Evolutionary conservation across 495 filamentous ascomycete species (phyloP).

Genomic region (Xanthoparmelia taractica): DNA sequence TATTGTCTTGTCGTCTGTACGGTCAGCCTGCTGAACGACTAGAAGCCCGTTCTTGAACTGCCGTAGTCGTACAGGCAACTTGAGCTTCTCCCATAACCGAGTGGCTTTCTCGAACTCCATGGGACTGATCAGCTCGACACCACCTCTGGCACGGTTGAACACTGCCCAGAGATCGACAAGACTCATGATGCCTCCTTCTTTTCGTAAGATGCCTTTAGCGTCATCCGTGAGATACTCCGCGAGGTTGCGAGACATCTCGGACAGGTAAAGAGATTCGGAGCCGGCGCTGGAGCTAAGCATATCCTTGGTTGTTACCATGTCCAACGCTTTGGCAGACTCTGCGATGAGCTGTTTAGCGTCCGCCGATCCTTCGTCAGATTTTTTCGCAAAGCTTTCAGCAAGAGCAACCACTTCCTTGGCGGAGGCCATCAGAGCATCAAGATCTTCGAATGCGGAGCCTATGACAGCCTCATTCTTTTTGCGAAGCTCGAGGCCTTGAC

Average conservation of each 20-base stretch:
- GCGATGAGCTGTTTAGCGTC: constrained; percentile 69
- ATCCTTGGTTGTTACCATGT: constrained; percentile 88
- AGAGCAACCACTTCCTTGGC: constrained; percentile 93
- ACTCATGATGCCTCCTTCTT: constrained; percentile 87
- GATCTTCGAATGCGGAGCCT: constrained; percentile 89
- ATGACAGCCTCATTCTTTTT: constrained; percentile 91
- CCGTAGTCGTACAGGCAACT: constrained; percentile 75
- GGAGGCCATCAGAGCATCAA: constrained; percentile 93
- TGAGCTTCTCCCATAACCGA: constrained; percentile 77
- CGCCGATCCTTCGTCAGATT: constrained; percentile 48
- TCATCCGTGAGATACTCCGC: constrained; percentile 95
- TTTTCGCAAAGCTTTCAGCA: constrained; percentile 75
- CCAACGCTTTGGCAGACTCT: constrained; percentile 75
- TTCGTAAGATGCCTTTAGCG: constrained; percentile 65
- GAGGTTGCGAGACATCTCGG: constrained; percentile 77
- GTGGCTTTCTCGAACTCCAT: constrained; percentile 87
- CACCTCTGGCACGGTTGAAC: constrained; percentile 91
- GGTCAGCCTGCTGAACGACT: constrained; percentile 81
- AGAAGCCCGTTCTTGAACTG: constrained; percentile 86
- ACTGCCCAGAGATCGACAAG: constrained; percentile 95
- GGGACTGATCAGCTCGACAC: constrained; percentile 89
- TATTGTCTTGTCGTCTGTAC: constrained; percentile 87
- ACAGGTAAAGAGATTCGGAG: constrained; percentile 54
- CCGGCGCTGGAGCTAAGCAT: constrained; percentile 55
- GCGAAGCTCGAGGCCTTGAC: constrained; percentile 68